Base-by-base conservation (phyloP, 768 basidiomycete species). In the Hygrophoropsis aurantiaca region DNA sequence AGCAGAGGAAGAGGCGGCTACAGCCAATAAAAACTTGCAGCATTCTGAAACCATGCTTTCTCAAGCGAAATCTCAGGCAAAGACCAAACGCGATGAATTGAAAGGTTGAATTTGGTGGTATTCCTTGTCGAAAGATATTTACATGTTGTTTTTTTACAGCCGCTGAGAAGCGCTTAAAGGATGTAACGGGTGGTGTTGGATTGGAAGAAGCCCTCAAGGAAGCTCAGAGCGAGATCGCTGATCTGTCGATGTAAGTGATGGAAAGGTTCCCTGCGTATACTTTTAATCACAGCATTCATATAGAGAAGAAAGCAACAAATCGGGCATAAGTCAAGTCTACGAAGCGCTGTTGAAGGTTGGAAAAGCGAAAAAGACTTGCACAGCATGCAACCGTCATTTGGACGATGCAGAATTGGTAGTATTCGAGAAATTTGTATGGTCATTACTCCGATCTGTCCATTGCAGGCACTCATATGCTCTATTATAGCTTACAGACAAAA, bases 341-440 rank as follows among this genome's bases (percentile, higher is more conserved):
- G 71, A 82, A 47, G 61, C 62, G 1, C 55, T 90, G 24, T 72
- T 91, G 33, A 66, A 70, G 13, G 62, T 66, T 1, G 90, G 87
- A 26, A 79, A 79, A 59, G 69, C 74, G 41, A 79, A 84, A 51
- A 83, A 86, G 58, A 64, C 74, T 0, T 99, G 95, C 58, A 72
- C 79, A 10, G 83, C 82, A 7, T 98, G 95, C 60, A 81, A 83
- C 55, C 80, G 94, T 1, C 72, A 72, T 32, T 67, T 97, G 59
- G 69, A 77, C 18, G 75, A 77, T 21, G 58, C 61, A 2, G 84
- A 84, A 36, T 54, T 79, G 38, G 66, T 67, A 0, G 73, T 76
- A 1, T 89, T 94, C 50, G 87, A 94, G 62, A 78, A 75, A 67
- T 82, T 82, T 57, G 91, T 90, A 47, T 43, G 83, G 69, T 49